A percentile compares a stretch with the other conserved stretches of the same genome.
Conservation (phyloP, 1,284 basidiomycete species). For the Ganoderma sp. region DNA sequence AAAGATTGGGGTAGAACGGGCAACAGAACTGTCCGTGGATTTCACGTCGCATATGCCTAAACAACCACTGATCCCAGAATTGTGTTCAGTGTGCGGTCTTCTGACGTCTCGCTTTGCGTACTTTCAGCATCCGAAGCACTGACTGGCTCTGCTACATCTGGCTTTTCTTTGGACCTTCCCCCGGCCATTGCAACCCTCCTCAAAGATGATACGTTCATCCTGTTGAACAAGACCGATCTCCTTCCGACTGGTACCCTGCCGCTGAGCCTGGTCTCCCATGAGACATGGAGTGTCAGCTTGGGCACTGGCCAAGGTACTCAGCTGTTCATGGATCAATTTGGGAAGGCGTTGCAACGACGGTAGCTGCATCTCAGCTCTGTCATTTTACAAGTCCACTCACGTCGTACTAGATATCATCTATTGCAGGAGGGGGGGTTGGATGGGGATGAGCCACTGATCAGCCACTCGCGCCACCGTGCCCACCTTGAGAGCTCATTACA, state of each 20-base stretch:
- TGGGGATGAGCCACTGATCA: constrained; percentile 67
- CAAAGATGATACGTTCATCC: constrained; percentile 60
- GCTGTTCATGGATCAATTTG: constrained; percentile 65
- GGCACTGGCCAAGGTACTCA: constrained; percentile 60
- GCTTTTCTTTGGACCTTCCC: constrained; percentile 48
- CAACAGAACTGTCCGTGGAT: constrained; percentile 61
- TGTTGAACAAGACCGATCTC: constrained; percentile 80
- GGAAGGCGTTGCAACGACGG: constrained; percentile 57
- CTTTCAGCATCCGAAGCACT: constrained; percentile 66
- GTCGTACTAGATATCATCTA: constrained; percentile 45
- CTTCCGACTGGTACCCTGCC: constrained; percentile 30
- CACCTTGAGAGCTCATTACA: constrained; percentile 71
- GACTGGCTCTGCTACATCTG: background rate
- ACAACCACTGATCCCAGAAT: constrained; percentile 17
- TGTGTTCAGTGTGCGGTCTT: constrained; percentile 56
- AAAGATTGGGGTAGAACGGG: constrained; percentile 80
- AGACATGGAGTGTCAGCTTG: constrained; percentile 68
- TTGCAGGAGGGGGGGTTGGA: constrained; percentile 36
- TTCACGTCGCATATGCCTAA: background rate
- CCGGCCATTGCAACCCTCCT: constrained; percentile 53
- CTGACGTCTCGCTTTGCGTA: constrained; percentile 81
- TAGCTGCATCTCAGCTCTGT: constrained; percentile 40
- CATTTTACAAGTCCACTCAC: background rate
- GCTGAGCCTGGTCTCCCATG: constrained; percentile 18
- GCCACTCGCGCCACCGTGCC: constrained; percentile 77